Conservation (phyloP, 2,329 filamentous ascomycete genomes). For the Talaromyces atroroseus region DNA sequence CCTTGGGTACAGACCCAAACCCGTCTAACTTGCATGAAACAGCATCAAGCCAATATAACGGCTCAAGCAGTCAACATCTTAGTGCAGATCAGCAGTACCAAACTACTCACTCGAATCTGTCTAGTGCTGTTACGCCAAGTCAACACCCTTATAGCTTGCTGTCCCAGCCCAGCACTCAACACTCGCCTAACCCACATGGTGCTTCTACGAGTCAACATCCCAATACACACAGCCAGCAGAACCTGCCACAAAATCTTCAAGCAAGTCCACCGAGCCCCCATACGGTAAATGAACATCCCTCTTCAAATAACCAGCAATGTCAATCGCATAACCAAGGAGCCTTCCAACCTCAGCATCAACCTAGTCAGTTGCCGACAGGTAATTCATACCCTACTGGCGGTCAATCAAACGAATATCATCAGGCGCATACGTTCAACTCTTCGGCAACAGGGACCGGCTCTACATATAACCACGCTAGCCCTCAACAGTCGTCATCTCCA, state of each 20-base stretch:
- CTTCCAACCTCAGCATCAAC: neutral
- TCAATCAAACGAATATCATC: constrained; percentile 4
- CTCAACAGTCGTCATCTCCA: neutral
- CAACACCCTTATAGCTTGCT: neutral
- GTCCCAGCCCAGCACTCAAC: neutral
- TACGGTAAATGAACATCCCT: neutral
- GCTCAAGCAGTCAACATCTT: neutral
- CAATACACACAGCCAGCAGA: neutral
- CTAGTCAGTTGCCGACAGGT: neutral
- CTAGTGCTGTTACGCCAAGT: neutral
- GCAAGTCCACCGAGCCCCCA: neutral
- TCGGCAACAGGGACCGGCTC: neutral
- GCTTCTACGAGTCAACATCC: neutral
- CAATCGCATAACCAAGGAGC: neutral
- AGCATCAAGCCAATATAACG: neutral
- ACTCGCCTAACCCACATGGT: neutral
- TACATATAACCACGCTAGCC: neutral
- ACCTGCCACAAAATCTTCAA: neutral
- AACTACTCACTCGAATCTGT: neutral
- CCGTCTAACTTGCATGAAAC: neutral
- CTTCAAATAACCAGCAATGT: neutral
- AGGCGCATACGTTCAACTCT: neutral
- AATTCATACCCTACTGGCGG: neutral
- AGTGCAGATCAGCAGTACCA: neutral
- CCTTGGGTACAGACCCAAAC: neutral